These are phyloP conservation scores for Ophiosphaerella narmari DNA, from an alignment of 2,329 filamentous ascomycete genomes.

Conservation along the genomic window DNA sequence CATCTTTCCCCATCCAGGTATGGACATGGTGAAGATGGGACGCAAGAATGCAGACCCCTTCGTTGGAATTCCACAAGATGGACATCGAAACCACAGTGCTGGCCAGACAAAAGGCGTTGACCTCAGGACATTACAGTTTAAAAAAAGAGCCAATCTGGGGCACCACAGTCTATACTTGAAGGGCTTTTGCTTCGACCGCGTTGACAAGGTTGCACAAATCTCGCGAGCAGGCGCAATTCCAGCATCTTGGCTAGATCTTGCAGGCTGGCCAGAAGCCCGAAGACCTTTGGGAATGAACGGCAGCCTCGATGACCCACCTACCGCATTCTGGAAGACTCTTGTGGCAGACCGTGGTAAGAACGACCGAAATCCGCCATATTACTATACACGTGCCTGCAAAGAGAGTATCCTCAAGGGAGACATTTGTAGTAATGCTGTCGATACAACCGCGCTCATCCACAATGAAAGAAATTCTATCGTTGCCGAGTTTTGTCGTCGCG, in stretches of 20 bases:
- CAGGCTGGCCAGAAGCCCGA: background rate
- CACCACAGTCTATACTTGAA: constrained; percentile 36
- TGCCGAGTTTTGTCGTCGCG: constrained; percentile 11
- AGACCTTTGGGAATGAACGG: background rate
- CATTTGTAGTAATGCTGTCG: constrained; percentile 1
- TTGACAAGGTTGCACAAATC: constrained; percentile 4
- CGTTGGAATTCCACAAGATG: constrained; percentile 15
- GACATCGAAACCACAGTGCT: constrained; percentile 12
- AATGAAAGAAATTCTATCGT: constrained; percentile 5
- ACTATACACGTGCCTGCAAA: constrained; percentile 23
- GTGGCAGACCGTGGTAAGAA: constrained; percentile 19
- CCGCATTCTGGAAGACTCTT: constrained; percentile 24
- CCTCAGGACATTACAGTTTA: constrained; percentile 2
- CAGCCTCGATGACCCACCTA: constrained; percentile 2
- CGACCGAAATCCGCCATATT: constrained; percentile 16
- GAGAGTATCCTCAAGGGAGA: constrained; percentile 4
- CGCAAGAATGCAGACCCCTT: constrained; percentile 27
- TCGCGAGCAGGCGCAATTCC: constrained; percentile 15
- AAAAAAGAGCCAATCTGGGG: background rate
- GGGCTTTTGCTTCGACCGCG: constrained; percentile 35
- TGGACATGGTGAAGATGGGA: constrained; percentile 5
- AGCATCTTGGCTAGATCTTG: constrained; percentile 9
- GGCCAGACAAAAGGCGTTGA: constrained; percentile 7
- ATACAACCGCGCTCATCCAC: constrained; percentile 10
- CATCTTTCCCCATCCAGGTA: constrained; percentile 5